Conservation (phyloP, 768 basidiomycete genomes). For the Mycena rosella region DNA sequence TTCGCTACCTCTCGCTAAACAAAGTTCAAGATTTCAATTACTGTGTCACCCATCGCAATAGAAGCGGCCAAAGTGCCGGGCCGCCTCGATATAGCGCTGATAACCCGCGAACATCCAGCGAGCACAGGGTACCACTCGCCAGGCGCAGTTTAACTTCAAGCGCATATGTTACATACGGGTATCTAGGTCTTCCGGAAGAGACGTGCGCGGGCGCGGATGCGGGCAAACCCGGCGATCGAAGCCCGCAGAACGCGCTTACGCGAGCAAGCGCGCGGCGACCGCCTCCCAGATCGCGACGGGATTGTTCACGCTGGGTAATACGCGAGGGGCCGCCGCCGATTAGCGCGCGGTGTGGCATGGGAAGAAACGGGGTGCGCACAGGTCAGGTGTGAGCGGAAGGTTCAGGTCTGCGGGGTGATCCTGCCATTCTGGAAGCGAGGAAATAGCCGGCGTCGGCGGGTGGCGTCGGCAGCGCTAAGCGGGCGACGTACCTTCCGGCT, state of each 20-base stretch:
- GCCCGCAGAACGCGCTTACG: neutral
- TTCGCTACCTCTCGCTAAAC: too few species aligned
- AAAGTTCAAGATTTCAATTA: slow-evolving; percentile 1
- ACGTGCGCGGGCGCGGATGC: too few species aligned
- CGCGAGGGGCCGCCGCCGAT: neutral
- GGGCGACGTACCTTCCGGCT: slow-evolving; percentile 63
- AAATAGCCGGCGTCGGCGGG: slow-evolving; percentile 1
- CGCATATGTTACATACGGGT: neutral
- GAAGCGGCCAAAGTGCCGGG: neutral
- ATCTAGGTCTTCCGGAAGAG: too few species aligned
- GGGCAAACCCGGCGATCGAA: too few species aligned
- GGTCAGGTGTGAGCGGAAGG: slow-evolving; percentile 61
- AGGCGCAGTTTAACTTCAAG: neutral
- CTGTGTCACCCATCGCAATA: slow-evolving; percentile 5
- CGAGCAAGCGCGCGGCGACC: slow-evolving; percentile 50
- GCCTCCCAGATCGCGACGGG: slow-evolving; percentile 67
- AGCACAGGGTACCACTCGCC: neutral
- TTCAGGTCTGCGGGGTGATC: slow-evolving; percentile 65
- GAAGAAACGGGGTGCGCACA: slow-evolving; percentile 51
- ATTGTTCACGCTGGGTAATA: slow-evolving; percentile 61
- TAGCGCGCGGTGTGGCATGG: slow-evolving; percentile 10
- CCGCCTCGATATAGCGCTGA: slow-evolving; percentile 24
- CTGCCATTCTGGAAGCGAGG: slow-evolving; percentile 62
- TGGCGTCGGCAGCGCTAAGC: neutral
- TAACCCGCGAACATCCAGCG: slow-evolving; percentile 13